phyloP scores from a whole-genome alignment of 805 yeast genomes.

The Clavispora asparagi region DNA sequence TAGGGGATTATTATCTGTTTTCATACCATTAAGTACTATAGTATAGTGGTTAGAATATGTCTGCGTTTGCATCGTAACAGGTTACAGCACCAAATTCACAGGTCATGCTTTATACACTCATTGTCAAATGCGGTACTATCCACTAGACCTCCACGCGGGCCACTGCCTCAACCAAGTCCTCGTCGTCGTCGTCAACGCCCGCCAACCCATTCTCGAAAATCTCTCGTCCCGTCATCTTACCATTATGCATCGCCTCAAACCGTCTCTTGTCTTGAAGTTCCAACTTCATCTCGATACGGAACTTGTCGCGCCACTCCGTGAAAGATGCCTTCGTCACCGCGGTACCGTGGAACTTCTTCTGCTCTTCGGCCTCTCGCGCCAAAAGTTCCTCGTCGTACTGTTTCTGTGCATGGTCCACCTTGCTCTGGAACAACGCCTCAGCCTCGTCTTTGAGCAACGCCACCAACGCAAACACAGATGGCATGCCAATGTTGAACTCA shows the following conservation, averaged over 20 bases:
- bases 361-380: constrained; percentile 74
- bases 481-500: constrained; percentile 80
- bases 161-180: constrained; percentile 16
- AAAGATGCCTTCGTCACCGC: constrained; percentile 79
- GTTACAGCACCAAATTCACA: too few relatives aligned
- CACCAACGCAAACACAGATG: constrained; percentile 78
- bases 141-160: constrained; percentile 10
- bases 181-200: constrained; percentile 50
- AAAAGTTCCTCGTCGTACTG: constrained; percentile 53
- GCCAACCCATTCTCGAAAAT: constrained; percentile 89
- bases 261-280: constrained; percentile 54
- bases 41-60: too few relatives aligned
- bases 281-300: constrained; percentile 68
- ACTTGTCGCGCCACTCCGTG: constrained; percentile 62
- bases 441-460: constrained; percentile 77
- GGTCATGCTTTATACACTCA: too few relatives aligned
- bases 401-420: constrained; percentile 49
- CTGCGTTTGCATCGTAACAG: too few relatives aligned
- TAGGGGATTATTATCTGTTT: too few relatives aligned
- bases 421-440: constrained; percentile 60
- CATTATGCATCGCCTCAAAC: constrained; percentile 56
- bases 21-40: too few relatives aligned
- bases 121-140: too few relatives aligned
- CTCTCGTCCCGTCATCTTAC: constrained; percentile 81
- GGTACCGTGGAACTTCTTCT: constrained; percentile 87